These are phyloP conservation scores for Fraxinus velutina DNA, from an alignment of 305 asterid genomes.

Conservation along the genomic window DNA sequence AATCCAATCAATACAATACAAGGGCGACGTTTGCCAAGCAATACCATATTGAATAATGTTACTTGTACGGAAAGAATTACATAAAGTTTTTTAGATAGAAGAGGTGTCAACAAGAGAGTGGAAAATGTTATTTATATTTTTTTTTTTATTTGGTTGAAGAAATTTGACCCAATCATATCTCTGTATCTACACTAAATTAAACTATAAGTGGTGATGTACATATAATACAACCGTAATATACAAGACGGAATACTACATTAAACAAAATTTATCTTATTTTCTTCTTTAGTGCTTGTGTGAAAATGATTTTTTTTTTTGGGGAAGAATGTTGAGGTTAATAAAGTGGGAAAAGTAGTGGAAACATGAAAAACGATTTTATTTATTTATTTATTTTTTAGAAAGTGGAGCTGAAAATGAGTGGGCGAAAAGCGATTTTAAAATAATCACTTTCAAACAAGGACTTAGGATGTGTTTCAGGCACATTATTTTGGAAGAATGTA, in stretches of 20 bases:
- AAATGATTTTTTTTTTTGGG: not conserved
- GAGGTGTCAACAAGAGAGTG: no score
- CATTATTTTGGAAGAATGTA: no score
- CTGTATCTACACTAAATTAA: no score
- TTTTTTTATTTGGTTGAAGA: no score
- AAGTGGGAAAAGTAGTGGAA: not conserved
- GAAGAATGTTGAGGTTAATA: not conserved
- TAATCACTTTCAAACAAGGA: not conserved
- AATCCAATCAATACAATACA: not conserved
- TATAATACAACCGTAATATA: no score
- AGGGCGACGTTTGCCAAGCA: not conserved
- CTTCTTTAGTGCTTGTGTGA: not conserved
- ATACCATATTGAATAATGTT: not conserved
- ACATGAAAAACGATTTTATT: not conserved
- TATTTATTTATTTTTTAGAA: not conserved
- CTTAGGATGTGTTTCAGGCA: no score
- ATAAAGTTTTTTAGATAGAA: no score
- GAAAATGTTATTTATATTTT: no score
- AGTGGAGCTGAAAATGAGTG: not conserved
- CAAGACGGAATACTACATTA: not conserved
- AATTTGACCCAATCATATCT: no score
- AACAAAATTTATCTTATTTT: not conserved
- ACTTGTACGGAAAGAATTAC: no score
- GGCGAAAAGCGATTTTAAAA: not conserved
- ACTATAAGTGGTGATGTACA: no score